These are phyloP conservation scores for Eutrema salsugineum DNA, from an alignment of 441 rosid genomes.

Conservation along the genomic window DNA sequence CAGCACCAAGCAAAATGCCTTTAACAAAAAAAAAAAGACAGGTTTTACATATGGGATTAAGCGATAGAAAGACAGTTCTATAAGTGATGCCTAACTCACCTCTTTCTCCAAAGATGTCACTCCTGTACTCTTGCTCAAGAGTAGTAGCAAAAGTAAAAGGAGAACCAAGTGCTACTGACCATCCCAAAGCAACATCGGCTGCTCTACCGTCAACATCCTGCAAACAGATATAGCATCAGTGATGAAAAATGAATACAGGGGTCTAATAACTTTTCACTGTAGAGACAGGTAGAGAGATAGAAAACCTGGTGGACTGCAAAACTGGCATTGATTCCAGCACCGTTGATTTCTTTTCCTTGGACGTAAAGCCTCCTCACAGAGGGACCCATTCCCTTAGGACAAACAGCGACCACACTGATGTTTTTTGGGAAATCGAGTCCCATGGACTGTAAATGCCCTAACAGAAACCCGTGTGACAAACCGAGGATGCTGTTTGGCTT, in stretches of 20 bases:
- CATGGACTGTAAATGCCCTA: constrained; percentile 78
- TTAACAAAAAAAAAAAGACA: not conserved
- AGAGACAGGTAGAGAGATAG: not conserved
- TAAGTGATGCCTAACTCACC: constrained; percentile 42
- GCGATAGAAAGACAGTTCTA: not conserved
- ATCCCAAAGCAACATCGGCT: constrained; percentile 88
- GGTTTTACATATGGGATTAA: not conserved
- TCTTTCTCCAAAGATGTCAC: constrained; percentile 97
- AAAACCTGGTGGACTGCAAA: constrained; percentile 91
- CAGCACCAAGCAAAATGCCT: constrained; percentile 97
- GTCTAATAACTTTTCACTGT: not conserved
- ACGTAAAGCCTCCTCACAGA: constrained; percentile 93
- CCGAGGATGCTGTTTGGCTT: constrained; percentile 95
- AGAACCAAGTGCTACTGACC: constrained; percentile 97
- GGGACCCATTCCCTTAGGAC: constrained; percentile 95
- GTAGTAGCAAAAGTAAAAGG: constrained; percentile 97
- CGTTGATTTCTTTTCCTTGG: constrained; percentile 92
- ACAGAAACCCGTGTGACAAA: constrained; percentile 90
- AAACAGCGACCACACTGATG: constrained; percentile 85
- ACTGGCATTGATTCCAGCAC: constrained; percentile 95
- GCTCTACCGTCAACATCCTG: constrained; percentile 98
- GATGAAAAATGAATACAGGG: not conserved
- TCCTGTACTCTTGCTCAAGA: constrained; percentile 90
- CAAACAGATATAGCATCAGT: not conserved
- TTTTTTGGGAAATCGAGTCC: constrained; percentile 83